A percentile compares a stretch with the other conserved stretches of the same genome.
phyloP scores from a whole-genome alignment of 2,329 filamentous ascomycete genomes.

The Aspergillus sp. region DNA sequence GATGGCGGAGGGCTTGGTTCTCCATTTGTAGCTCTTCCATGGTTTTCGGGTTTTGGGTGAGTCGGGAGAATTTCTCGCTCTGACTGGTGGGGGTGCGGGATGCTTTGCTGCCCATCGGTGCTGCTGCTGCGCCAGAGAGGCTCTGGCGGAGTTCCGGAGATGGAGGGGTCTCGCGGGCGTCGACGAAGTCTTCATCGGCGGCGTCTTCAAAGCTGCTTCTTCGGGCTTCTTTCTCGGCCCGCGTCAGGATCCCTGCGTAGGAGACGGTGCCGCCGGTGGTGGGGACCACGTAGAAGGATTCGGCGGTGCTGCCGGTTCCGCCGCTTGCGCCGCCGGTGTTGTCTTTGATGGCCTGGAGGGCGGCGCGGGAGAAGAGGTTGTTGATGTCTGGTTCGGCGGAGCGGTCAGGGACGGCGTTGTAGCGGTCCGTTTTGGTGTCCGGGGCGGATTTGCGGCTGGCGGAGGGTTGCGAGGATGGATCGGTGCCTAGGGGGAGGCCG shows the following conservation, averaged over 20 bases:
- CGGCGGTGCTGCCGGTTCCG: conserved; percentile 58
- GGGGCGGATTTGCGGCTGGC: conserved; percentile 37
- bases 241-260: conserved; percentile 81
- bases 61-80: conserved; percentile 36
- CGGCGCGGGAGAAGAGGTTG: conserved; percentile 81
- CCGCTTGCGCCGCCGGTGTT: conserved; percentile 52
- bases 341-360: conserved; percentile 74
- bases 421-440: conserved; percentile 40
- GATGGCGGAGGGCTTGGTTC: conserved; percentile 80
- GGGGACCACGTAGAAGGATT: conserved; percentile 93
- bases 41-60: conserved; percentile 57
- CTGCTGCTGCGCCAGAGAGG: conserved; percentile 39
- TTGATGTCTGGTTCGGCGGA: conserved; percentile 72
- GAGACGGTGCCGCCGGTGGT: conserved; percentile 88
- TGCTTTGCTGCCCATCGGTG: conserved; percentile 31
- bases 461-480: conserved; percentile 33
- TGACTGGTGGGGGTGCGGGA: conserved; percentile 6
- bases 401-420: conserved; percentile 44
- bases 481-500: conserved; percentile 73
- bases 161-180: conserved; percentile 70
- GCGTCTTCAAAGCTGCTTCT: conserved; percentile 60
- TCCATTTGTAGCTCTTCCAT: conserved; percentile 87
- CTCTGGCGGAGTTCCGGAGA: conserved; percentile 50
- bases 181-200: conserved; percentile 84
- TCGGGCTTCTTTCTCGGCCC: conserved; percentile 48